Evolutionary conservation across 305 asterid genomes (phyloP).

Genomic region (Fraxinus angustifolia): DNA sequence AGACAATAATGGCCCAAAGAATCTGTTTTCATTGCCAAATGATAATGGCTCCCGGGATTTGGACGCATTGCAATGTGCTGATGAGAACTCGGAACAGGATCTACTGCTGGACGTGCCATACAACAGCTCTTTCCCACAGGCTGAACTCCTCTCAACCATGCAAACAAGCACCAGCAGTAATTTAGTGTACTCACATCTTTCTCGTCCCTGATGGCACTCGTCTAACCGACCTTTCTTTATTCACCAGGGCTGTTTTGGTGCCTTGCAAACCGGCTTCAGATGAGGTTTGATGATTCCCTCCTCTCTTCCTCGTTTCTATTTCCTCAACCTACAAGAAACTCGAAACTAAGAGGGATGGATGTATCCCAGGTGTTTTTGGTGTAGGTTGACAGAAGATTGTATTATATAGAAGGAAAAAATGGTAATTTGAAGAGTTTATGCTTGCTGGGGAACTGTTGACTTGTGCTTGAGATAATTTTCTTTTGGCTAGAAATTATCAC

Average conservation of each 20-base stretch:
- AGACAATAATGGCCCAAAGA: conserved; percentile 44
- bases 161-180: conserved; percentile 60
- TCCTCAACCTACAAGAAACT: conserved; percentile 25
- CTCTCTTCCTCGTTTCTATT: background rate
- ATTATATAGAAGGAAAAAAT: conserved; percentile 29
- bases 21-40: conserved; percentile 39
- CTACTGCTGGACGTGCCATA: conserved; percentile 73
- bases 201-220: conserved; percentile 31
- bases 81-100: conserved; percentile 51
- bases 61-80: conserved; percentile 38
- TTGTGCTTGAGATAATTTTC: background rate
- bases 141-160: conserved; percentile 60
- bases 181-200: conserved; percentile 41
- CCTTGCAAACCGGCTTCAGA: conserved; percentile 26
- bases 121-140: conserved; percentile 66
- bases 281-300: background rate
- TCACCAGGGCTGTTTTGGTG: conserved; percentile 16
- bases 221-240: background rate
- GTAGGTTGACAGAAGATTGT: conserved; percentile 46
- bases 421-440: background rate
- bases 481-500: background rate
- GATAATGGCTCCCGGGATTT: conserved; percentile 41
- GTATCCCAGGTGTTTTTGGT: conserved; percentile 27
- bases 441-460: background rate
- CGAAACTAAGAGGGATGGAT: conserved; percentile 30